These are phyloP conservation scores for Leccinum variicolor DNA, from an alignment of 768 basidiomycete species.

Conservation along the genomic window DNA sequence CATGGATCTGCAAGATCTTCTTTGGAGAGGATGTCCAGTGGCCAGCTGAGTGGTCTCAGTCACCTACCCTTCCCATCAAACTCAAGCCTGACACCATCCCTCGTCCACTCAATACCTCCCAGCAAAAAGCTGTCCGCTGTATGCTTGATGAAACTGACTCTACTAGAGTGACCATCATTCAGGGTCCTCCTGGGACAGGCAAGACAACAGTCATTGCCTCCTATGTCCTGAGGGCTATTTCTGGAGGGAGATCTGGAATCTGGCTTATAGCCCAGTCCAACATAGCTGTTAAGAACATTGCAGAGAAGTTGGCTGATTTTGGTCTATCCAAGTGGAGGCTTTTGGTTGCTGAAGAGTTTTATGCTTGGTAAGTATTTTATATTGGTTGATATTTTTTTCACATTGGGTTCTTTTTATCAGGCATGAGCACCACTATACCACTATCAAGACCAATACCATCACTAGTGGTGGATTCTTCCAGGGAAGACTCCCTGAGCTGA, in stretches of 20 bases:
- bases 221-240: constrained; percentile 49
- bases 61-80: constrained; percentile 15
- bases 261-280: constrained; percentile 87
- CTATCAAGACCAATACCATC: constrained; percentile 50
- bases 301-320: constrained; percentile 64
- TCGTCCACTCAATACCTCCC: constrained; percentile 38
- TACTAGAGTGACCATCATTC: constrained; percentile 34
- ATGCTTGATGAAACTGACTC: constrained; percentile 38
- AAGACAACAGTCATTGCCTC: constrained; percentile 72
- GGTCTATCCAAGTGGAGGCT: constrained; percentile 58
- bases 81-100: constrained; percentile 15
- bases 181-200: constrained; percentile 66
- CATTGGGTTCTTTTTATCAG: constrained; percentile 34
- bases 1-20: constrained; percentile 39
- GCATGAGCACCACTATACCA: constrained; percentile 76
- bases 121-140: constrained; percentile 31
- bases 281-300: constrained; percentile 88
- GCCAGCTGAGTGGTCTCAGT: constrained; percentile 34
- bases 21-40: constrained; percentile 30
- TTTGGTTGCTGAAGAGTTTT: constrained; percentile 70
- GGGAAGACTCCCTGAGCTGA: constrained; percentile 30
- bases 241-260: constrained; percentile 44
- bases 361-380: constrained; percentile 51
- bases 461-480: constrained; percentile 37
- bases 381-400: neutral